phyloP scores from a whole-genome alignment of 345 rosid genomes.

The Chamaenerion angustifolium region DNA sequence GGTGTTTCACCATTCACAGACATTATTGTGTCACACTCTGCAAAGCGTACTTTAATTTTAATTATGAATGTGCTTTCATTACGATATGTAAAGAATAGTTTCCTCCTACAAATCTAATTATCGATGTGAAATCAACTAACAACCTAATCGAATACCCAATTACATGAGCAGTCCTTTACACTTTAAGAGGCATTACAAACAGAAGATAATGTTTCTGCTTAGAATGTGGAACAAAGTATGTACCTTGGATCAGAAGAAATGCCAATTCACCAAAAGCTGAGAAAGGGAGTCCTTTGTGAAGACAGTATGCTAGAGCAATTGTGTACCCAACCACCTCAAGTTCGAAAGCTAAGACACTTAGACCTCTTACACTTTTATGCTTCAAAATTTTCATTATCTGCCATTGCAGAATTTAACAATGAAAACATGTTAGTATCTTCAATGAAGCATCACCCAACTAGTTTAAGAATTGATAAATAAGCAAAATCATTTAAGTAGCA shows the following conservation, averaged over 20 bases:
- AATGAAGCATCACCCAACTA: background rate
- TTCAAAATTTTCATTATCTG: constrained; percentile 83
- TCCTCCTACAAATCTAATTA: no score
- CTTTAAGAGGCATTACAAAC: background rate
- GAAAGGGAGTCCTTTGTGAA: constrained; percentile 90
- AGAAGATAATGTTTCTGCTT: background rate
- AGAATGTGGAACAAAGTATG: background rate
- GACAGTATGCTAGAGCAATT: constrained; percentile 80
- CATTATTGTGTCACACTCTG: no score
- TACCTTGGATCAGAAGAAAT: constrained; percentile 83
- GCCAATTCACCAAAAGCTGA: constrained; percentile 89
- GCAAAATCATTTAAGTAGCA: no score
- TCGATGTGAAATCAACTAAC: no score
- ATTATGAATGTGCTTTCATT: no score
- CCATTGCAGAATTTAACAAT: constrained; percentile 2
- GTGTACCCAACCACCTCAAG: constrained; percentile 87
- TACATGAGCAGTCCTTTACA: no score
- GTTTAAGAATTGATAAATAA: no score
- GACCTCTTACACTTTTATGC: constrained; percentile 72
- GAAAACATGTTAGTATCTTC: background rate
- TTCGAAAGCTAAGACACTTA: constrained; percentile 71
- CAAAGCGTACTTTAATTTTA: no score
- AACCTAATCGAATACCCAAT: no score
- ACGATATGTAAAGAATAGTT: no score
- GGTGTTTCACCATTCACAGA: no score